Conservation (phyloP, 495 filamentous ascomycete species). For the Articulospora tetracladia region DNA sequence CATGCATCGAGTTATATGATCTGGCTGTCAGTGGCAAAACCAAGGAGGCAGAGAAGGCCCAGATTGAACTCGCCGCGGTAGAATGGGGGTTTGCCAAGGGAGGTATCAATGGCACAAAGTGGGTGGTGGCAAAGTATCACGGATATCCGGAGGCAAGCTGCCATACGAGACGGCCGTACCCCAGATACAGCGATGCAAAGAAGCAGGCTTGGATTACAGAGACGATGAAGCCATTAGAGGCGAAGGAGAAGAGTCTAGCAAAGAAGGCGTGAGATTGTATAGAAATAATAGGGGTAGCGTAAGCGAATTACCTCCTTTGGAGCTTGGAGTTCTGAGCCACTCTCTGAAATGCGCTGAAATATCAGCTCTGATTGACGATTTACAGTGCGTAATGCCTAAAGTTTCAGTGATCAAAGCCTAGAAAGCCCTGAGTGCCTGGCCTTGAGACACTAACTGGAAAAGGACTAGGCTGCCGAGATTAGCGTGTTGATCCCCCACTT, state of each 20-base stretch:
- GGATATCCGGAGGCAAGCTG: constrained; percentile 35
- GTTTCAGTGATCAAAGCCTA: too few species aligned
- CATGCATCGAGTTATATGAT: constrained; percentile 33
- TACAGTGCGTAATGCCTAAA: too few species aligned
- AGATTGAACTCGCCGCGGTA: constrained; percentile 30
- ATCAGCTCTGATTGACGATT: too few species aligned
- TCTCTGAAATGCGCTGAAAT: too few species aligned
- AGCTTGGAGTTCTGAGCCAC: too few species aligned
- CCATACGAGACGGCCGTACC: constrained; percentile 37
- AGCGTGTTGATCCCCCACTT: too few species aligned
- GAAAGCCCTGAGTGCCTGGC: too few species aligned
- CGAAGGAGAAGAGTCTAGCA: constrained; percentile 11
- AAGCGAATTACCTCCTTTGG: too few species aligned
- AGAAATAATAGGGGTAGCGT: too few species aligned
- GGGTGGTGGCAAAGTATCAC: constrained; percentile 32
- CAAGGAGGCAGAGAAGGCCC: constrained; percentile 32
- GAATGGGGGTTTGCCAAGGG: constrained; percentile 41
- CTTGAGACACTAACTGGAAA: too few species aligned
- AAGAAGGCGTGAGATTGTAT: background rate
- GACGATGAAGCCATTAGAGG: constrained; percentile 18
- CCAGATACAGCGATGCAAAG: constrained; percentile 30
- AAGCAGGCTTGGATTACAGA: constrained; percentile 30
- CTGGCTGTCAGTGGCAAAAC: constrained; percentile 30
- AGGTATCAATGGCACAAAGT: constrained; percentile 41
- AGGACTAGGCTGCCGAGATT: too few species aligned